Conservation (phyloP, 768 basidiomycete species). For the Boletus rufocinnamomeus region DNA sequence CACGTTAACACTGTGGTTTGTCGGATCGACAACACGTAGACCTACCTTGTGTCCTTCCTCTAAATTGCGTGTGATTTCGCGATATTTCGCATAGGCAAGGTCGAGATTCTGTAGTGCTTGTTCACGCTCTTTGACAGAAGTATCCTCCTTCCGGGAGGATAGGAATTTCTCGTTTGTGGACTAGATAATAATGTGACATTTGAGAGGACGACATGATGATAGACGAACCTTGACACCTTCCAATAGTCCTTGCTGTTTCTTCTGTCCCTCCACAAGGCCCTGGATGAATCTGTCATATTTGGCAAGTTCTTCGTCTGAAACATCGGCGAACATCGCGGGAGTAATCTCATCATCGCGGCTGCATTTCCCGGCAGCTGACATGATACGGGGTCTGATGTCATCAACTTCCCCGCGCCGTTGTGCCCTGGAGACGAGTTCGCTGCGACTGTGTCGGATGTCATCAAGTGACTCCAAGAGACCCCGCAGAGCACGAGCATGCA, state of each 20-base stretch:
- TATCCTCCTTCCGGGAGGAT: slow-evolving; percentile 75
- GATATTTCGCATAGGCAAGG: slow-evolving; percentile 82
- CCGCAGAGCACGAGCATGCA: slow-evolving; percentile 69
- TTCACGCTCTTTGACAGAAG: slow-evolving; percentile 77
- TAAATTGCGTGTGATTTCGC: slow-evolving; percentile 80
- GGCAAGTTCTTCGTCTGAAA: slow-evolving; percentile 72
- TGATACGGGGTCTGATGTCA: slow-evolving; percentile 69
- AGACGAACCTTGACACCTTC: slow-evolving; percentile 65
- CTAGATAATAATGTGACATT: slow-evolving; percentile 37
- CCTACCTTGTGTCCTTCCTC: slow-evolving; percentile 84
- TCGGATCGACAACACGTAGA: background rate
- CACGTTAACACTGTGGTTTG: background rate
- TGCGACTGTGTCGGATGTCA: slow-evolving; percentile 60
- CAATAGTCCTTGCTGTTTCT: slow-evolving; percentile 66
- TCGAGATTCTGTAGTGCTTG: slow-evolving; percentile 80
- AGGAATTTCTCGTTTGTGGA: slow-evolving; percentile 72
- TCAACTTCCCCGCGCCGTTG: slow-evolving; percentile 63
- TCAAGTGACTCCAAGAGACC: slow-evolving; percentile 79
- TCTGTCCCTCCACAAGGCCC: slow-evolving; percentile 52
- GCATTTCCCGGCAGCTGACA: slow-evolving; percentile 64
- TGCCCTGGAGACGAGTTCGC: slow-evolving; percentile 64
- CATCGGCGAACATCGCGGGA: slow-evolving; percentile 86
- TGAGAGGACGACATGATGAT: background rate
- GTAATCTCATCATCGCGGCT: slow-evolving; percentile 70
- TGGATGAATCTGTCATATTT: slow-evolving; percentile 81